Conservation (phyloP, 2,329 filamentous ascomycete species). For the Clonostachys sp. region DNA sequence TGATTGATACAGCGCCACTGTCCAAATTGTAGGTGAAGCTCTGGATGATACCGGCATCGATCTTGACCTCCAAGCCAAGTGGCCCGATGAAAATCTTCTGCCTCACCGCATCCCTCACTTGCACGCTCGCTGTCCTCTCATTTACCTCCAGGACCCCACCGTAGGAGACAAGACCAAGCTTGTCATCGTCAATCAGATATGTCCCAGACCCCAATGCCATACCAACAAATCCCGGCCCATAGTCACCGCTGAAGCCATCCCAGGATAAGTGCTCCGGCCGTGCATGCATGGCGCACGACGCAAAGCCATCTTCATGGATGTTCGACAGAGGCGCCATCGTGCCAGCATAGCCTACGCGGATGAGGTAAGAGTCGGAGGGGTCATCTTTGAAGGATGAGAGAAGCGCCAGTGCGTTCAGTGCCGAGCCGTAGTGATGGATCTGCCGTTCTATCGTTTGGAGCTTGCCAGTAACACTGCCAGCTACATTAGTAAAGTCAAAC, state of each 20-base stretch:
- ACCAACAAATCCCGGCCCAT: slow-evolving; percentile 49
- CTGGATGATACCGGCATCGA: slow-evolving; percentile 37
- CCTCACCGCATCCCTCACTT: slow-evolving; percentile 38
- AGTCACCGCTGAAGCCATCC: slow-evolving; percentile 54
- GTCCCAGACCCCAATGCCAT: slow-evolving; percentile 42
- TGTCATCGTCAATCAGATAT: slow-evolving; percentile 39
- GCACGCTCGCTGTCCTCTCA: slow-evolving; percentile 21
- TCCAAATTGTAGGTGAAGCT: slow-evolving; percentile 22
- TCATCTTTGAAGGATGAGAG: slow-evolving; percentile 43
- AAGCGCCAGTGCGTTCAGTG: slow-evolving; percentile 50
- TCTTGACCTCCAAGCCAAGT: slow-evolving; percentile 29
- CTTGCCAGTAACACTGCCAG: slow-evolving; percentile 31
- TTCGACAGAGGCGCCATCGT: slow-evolving; percentile 49
- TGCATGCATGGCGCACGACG: slow-evolving; percentile 50
- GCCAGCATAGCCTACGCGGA: slow-evolving; percentile 51
- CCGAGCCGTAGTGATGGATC: slow-evolving; percentile 57
- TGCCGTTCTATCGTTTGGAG: slow-evolving; percentile 32
- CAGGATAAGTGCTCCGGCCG: slow-evolving; percentile 50
- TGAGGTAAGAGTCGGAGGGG: slow-evolving; percentile 39
- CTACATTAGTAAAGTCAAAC: background rate
- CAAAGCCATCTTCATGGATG: slow-evolving; percentile 49
- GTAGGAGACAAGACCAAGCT: slow-evolving; percentile 42
- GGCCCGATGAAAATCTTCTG: slow-evolving; percentile 42
- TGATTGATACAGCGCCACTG: slow-evolving; percentile 8
- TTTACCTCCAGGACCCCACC: slow-evolving; percentile 32